Percentiles rank a stretch among this genome's conserved stretches.
Evolutionary conservation across 148 eudicot genomes (phyloP).

Genomic region (Vaccinium corymbosum): DNA sequence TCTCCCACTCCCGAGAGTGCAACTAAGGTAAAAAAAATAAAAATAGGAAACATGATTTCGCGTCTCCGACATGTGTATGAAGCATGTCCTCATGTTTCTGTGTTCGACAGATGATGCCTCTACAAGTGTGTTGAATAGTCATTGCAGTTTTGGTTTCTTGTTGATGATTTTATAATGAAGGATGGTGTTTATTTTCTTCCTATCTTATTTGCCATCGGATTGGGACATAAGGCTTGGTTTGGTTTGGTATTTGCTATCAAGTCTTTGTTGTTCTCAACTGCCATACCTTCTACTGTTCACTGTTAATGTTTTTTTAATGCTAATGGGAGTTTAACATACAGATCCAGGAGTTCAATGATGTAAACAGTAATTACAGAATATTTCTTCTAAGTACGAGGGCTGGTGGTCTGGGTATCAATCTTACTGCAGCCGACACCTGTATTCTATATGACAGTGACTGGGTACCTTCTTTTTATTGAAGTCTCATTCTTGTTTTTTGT

Average conservation of each 20-base stretch:
- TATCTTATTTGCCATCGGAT: not conserved
- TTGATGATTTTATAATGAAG: not conserved
- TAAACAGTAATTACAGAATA: slow-evolving; percentile 52
- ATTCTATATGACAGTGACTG: slow-evolving; percentile 97
- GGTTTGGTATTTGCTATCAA: not conserved
- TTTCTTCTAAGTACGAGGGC: slow-evolving; percentile 96
- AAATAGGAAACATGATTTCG: not conserved
- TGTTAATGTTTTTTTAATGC: not conserved
- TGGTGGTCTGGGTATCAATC: slow-evolving; percentile 96
- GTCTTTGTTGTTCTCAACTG: not conserved
- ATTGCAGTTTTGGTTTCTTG: not conserved
- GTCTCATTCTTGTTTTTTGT: not conserved
- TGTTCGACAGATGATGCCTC: not conserved
- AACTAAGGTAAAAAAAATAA: not conserved
- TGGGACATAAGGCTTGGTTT: no score
- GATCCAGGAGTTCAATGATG: slow-evolving; percentile 86
- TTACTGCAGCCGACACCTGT: slow-evolving; percentile 94
- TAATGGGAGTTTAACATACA: slow-evolving; percentile 27
- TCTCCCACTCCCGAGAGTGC: not conserved
- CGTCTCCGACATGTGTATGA: not conserved
- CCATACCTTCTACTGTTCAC: not conserved
- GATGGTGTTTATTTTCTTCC: not conserved
- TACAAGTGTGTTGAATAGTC: not conserved
- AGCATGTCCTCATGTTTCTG: not conserved
- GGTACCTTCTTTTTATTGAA: slow-evolving; percentile 38